phyloP scores from a whole-genome alignment of 192 early-diverging fungal species.

The Coemansia sp. region DNA sequence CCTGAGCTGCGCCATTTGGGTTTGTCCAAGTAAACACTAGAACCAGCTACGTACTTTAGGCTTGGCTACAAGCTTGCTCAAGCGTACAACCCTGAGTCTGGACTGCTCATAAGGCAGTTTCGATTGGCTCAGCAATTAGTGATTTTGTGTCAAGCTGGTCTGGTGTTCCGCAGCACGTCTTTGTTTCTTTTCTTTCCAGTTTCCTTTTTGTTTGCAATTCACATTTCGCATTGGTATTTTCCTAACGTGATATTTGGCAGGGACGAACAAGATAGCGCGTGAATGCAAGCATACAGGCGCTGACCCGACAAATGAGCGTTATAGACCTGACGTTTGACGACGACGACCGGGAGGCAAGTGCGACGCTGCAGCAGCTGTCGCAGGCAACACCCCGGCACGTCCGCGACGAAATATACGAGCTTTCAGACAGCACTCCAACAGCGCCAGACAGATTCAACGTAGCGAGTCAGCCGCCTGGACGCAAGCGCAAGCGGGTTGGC shows the following conservation, averaged over 20 bases:
- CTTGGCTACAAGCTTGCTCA: no score
- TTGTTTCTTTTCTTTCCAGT: background rate
- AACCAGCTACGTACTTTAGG: no score
- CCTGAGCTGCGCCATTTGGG: constrained; percentile 2
- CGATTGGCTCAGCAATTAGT: background rate
- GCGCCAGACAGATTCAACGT: constrained; percentile 12
- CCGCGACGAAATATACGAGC: background rate
- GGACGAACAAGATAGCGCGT: no score
- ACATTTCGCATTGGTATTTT: background rate
- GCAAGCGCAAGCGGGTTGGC: constrained; percentile 16
- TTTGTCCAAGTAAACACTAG: no score
- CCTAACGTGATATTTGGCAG: no score
- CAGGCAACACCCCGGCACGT: background rate
- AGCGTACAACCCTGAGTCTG: no score
- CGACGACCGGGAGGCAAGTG: constrained; percentile 11
- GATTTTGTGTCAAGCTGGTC: background rate
- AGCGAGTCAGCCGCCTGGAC: constrained; percentile 16
- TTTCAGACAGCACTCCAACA: background rate
- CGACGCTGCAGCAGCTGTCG: background rate
- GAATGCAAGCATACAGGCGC: background rate
- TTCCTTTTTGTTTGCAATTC: background rate
- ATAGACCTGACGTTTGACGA: constrained; percentile 47
- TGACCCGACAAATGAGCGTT: constrained; percentile 19
- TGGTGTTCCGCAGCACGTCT: constrained; percentile 2
- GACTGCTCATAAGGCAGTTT: background rate